A percentile compares a stretch with the other conserved stretches of the same genome.
Conservation (phyloP, 2,329 filamentous ascomycete genomes). For the Calonectria multiphialidica region DNA sequence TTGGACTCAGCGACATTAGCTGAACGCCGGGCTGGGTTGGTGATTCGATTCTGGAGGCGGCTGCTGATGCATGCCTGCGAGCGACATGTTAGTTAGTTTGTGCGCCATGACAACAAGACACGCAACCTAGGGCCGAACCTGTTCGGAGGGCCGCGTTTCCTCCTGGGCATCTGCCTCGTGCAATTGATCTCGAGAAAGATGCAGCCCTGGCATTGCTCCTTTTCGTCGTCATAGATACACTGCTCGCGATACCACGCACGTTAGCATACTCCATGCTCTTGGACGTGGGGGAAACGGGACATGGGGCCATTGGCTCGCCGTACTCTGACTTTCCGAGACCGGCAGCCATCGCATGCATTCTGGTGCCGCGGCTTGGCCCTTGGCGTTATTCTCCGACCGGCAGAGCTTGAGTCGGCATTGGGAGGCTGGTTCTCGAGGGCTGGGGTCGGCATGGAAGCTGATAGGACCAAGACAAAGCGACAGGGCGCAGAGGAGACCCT, state of each 20-base stretch:
- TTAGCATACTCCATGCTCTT: not conserved
- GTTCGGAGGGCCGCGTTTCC: conserved; percentile 40
- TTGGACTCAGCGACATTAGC: conserved; percentile 11
- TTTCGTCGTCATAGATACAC: conserved; percentile 31
- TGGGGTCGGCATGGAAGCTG: conserved; percentile 6
- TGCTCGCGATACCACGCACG: not conserved
- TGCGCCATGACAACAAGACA: not conserved
- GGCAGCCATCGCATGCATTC: conserved; percentile 39
- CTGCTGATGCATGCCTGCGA: conserved; percentile 25
- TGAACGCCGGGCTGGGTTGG: not conserved
- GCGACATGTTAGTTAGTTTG: not conserved
- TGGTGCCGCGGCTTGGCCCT: conserved; percentile 27
- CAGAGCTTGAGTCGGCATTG: not conserved
- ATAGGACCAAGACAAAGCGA: not conserved
- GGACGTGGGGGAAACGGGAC: not conserved
- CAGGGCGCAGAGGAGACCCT: not conserved
- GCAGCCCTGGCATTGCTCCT: conserved; percentile 32
- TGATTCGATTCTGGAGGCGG: not conserved
- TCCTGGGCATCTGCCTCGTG: conserved; percentile 34
- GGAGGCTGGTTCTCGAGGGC: not conserved
- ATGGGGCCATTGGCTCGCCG: not conserved
- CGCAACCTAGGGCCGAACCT: not conserved
- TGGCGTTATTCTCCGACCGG: not conserved
- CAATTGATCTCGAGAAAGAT: conserved; percentile 33
- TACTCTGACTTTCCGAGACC: conserved; percentile 40